Base-by-base conservation (phyloP, 495 filamentous ascomycete species). In the Talaromyces nanjingensis region DNA sequence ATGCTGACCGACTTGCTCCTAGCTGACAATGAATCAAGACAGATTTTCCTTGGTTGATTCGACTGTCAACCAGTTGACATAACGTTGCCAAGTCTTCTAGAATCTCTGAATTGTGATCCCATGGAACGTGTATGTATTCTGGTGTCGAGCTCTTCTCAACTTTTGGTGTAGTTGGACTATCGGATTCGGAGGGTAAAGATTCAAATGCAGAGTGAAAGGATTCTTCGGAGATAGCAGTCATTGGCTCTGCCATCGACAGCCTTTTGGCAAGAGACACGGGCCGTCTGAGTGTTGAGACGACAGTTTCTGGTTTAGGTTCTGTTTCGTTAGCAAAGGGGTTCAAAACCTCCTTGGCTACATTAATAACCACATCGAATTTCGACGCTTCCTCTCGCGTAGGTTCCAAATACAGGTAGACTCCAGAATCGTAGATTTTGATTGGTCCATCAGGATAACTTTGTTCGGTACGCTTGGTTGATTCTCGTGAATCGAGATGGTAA, bases 71-170 rank as follows among this genome's bases (percentile, higher is more conserved):
- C 11, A 88, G 79, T 67, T 96, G 88, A 70, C 94, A 96, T n/a
- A 98, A 79, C 47, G 77, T 79, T 71, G 89, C 86, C 31, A 98
- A 76, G 70, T 98, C 94, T 24, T 89, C 86, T 16, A 93, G 85
- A 64, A 98, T 96, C 65, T 97, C 91, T 0, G 93, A 96, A 69
- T 98, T 97, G 75, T 98, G 94, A 66, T 98, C 96, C 94, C 94
- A 98, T 3, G 86, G 88, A 55, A 98, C 89, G 71, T 98, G 94
- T 59, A 98, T 87, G 71, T 98, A 98, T 72, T 98, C 94, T 2
- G 94, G 94, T 25, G 85, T 76, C 16, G 79, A 75, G 27, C 73
- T 64, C 14, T 70, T 66, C 27, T 69, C 69, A 20, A 68, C 72
- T 47, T 76, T 78, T 2, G 89, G 88, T 1, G 86, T 88, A 9